phyloP scores from a whole-genome alignment of 2,329 filamentous ascomycete species.

The Fusarium bactridioides region DNA sequence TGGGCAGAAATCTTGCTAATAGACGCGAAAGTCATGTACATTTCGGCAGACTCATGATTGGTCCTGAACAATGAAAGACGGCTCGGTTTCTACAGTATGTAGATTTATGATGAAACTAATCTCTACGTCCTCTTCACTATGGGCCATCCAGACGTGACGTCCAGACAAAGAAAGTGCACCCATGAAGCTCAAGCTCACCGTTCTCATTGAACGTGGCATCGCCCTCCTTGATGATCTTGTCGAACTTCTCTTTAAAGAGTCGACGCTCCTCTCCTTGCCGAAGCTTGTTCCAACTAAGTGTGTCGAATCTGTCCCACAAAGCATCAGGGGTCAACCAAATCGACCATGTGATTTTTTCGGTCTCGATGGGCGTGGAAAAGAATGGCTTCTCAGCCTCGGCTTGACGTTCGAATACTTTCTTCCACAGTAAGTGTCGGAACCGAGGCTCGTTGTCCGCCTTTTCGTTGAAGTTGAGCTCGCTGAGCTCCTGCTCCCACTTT shows the following conservation, averaged over 20 bases:
- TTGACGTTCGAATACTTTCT: constrained; percentile 68
- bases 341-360: constrained; percentile 49
- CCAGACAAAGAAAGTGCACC: constrained; percentile 70
- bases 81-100: constrained; percentile 10
- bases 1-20: constrained; percentile 12
- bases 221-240: constrained; percentile 59
- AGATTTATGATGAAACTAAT: neutral
- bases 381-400: constrained; percentile 53
- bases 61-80: constrained; percentile 31
- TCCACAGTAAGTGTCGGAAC: constrained; percentile 72
- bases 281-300: constrained; percentile 72
- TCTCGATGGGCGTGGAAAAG: constrained; percentile 70
- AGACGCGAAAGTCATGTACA: constrained; percentile 69
- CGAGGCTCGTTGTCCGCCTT: constrained; percentile 66
- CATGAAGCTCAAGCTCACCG: constrained; percentile 71
- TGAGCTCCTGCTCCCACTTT: constrained; percentile 68
- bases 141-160: constrained; percentile 52
- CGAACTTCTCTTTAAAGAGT: constrained; percentile 58
- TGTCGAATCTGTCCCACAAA: constrained; percentile 70
- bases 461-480: constrained; percentile 63
- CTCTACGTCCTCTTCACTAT: neutral
- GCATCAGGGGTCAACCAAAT: constrained; percentile 67
- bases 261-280: constrained; percentile 60
- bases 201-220: constrained; percentile 67
- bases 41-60: constrained; percentile 66